Conservation (phyloP, 306 rosid genomes). For the Malus asiatica region DNA sequence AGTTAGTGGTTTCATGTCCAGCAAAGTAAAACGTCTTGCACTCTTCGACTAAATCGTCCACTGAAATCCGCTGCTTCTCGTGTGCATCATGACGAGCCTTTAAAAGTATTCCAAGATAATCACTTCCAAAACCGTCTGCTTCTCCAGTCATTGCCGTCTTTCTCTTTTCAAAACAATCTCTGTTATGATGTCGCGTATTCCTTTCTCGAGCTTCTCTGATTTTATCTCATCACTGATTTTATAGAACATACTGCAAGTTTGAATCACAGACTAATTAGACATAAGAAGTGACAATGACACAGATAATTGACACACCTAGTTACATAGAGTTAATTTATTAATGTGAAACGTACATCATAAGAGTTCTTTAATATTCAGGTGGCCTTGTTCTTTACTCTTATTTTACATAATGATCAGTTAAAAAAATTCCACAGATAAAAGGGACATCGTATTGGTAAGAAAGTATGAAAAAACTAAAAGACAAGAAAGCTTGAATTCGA, state of each 20-base stretch:
- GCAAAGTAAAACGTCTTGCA: constrained; percentile 24
- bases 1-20: constrained; percentile 18
- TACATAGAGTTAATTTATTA: too few species aligned
- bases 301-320: background rate
- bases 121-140: constrained; percentile 17
- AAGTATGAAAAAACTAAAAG: background rate
- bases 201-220: constrained; percentile 15
- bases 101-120: constrained; percentile 20
- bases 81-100: constrained; percentile 20
- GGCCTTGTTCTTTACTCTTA: too few species aligned
- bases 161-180: constrained; percentile 16
- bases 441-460: background rate
- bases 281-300: background rate
- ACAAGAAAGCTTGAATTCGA: too few species aligned
- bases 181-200: background rate
- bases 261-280: background rate
- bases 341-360: background rate
- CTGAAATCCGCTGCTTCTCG: background rate
- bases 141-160: constrained; percentile 1
- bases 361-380: too few species aligned
- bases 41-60: constrained; percentile 14
- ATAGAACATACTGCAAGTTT: constrained; percentile 8
- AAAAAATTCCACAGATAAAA: background rate
- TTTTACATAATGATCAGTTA: background rate
- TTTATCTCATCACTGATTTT: constrained; percentile 14